phyloP scores from a whole-genome alignment of 2,329 filamentous ascomycete species.

The Scedosporium boydii region DNA sequence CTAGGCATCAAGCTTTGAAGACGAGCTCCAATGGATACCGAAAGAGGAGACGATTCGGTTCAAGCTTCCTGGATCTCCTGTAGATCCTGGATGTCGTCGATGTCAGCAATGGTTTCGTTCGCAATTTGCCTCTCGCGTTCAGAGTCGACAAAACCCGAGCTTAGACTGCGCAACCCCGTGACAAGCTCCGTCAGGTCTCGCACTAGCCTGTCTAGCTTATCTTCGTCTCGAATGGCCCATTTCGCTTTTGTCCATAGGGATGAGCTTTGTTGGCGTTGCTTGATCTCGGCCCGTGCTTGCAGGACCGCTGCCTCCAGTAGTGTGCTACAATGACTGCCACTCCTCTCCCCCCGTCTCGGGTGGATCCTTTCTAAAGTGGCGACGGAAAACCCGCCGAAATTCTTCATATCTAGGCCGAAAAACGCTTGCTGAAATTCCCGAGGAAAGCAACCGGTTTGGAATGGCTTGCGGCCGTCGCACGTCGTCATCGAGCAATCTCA shows the following conservation, averaged over 20 bases:
- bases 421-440: neutral
- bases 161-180: neutral
- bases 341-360: neutral
- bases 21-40: neutral
- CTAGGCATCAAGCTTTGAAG: neutral
- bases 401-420: neutral
- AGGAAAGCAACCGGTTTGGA: neutral
- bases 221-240: slow-evolving; percentile 6
- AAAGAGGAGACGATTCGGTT: neutral
- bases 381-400: neutral
- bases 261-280: neutral
- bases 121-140: neutral
- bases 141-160: neutral
- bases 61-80: slow-evolving; percentile 1
- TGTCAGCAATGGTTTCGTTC: neutral
- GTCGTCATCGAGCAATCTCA: neutral
- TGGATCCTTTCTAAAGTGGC: neutral
- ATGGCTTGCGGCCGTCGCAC: neutral
- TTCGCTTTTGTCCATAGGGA: neutral
- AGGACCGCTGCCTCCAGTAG: neutral
- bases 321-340: no score
- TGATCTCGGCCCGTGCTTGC: neutral
- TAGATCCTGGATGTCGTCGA: slow-evolving; percentile 1
- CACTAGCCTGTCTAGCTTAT: slow-evolving; percentile 1
- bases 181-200: neutral